A percentile compares a stretch with the other conserved stretches of the same genome.
Evolutionary conservation across 2,329 filamentous ascomycete genomes (phyloP).

Genomic region (Lecanicillium sp.): DNA sequence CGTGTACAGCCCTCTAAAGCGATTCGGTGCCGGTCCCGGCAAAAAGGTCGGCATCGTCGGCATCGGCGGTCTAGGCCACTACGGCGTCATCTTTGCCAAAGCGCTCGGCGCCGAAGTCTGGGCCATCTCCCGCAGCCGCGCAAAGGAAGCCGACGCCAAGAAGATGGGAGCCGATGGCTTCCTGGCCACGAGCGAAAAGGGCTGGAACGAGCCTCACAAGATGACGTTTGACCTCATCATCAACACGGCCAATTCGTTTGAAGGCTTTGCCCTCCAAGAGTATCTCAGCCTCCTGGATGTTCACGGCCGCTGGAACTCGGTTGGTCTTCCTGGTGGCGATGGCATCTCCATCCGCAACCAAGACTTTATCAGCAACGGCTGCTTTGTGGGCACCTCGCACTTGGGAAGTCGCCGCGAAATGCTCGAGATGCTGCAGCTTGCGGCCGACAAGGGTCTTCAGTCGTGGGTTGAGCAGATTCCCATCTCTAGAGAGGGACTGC

Average conservation of each 20-base stretch:
- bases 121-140: conserved; percentile 51
- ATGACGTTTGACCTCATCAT: conserved; percentile 69
- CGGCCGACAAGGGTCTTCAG: conserved; percentile 59
- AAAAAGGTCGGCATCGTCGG: conserved; percentile 73
- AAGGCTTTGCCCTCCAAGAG: conserved; percentile 57
- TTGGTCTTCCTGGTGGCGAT: conserved; percentile 71
- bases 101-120: conserved; percentile 55
- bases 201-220: conserved; percentile 47
- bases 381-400: conserved; percentile 63
- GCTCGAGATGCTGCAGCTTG: conserved; percentile 62
- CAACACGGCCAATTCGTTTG: conserved; percentile 63
- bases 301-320: conserved; percentile 71
- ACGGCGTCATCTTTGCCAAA: conserved; percentile 61
- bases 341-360: conserved; percentile 64
- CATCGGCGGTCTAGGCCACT: conserved; percentile 64
- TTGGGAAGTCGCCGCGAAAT: conserved; percentile 63
- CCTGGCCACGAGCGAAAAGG: conserved; percentile 47
- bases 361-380: conserved; percentile 67
- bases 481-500: conserved; percentile 63
- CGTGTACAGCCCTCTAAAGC: conserved; percentile 67
- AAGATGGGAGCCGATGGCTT: conserved; percentile 54
- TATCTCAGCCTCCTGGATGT: conserved; percentile 77
- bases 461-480: conserved; percentile 67
- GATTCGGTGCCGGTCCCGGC: conserved; percentile 66
- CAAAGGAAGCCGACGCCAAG: conserved; percentile 50